phyloP scores from a whole-genome alignment of 2,329 filamentous ascomycete species.

The Xylaria sp. region DNA sequence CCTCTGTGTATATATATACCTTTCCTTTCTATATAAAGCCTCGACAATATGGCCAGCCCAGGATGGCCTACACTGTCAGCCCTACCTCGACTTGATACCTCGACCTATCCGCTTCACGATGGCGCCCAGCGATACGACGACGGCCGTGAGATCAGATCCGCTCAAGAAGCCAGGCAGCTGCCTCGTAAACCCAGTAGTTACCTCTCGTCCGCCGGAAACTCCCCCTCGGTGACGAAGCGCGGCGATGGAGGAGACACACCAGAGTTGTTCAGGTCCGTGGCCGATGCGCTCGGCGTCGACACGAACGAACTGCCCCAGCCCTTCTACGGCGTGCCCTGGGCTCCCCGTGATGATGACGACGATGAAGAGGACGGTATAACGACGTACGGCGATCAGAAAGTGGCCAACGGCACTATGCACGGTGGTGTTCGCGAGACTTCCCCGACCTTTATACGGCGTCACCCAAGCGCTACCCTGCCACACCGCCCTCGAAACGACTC shows the following conservation, averaged over 20 bases:
- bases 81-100: conserved; percentile 28
- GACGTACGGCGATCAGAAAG: neutral
- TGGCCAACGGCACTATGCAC: neutral
- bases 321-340: conserved; percentile 43
- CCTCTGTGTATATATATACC: no score
- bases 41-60: conserved; percentile 27
- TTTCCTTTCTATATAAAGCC: conserved; percentile 5
- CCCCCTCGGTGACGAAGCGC: conserved; percentile 17
- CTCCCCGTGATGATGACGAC: conserved; percentile 19
- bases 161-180: conserved; percentile 10
- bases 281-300: conserved; percentile 38
- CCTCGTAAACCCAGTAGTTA: conserved; percentile 26
- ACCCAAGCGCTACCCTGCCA: neutral
- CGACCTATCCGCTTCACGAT: conserved; percentile 5
- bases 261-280: conserved; percentile 37
- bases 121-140: conserved; percentile 2
- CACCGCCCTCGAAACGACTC: conserved; percentile 21
- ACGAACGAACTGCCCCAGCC: conserved; percentile 37
- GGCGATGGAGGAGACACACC: conserved; percentile 23
- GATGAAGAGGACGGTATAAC: neutral
- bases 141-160: conserved; percentile 13
- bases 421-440: conserved; percentile 17
- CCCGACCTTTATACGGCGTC: conserved; percentile 20
- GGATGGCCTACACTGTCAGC: conserved; percentile 24
- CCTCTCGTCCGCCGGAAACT: conserved; percentile 31